Percentiles rank a stretch among this genome's conserved stretches.
Evolutionary conservation across 148 eudicot genomes (phyloP).

Genomic region (Limonium bicolor): DNA sequence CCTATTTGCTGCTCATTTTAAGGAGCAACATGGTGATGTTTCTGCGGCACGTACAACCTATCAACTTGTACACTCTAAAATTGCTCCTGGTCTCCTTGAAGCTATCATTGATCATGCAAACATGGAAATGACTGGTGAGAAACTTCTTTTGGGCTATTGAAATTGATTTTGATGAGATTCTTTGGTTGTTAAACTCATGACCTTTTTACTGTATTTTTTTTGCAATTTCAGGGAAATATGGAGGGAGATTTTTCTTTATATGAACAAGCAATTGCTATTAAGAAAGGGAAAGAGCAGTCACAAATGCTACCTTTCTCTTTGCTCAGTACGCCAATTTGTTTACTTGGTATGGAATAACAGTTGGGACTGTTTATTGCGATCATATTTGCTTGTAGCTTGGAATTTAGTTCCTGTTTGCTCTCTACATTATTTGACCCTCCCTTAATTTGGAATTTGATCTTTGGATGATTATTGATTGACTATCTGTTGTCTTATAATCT

Average conservation of each 20-base stretch:
- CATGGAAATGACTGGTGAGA: slow-evolving; percentile 87
- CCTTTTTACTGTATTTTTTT: background rate
- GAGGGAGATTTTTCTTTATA: slow-evolving; percentile 77
- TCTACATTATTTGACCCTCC: too few relatives aligned
- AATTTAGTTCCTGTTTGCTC: background rate
- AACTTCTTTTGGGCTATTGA: too few relatives aligned
- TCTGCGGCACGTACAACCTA: slow-evolving; percentile 86
- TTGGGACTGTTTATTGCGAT: too few relatives aligned
- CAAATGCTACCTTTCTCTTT: slow-evolving; percentile 63
- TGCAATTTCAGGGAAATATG: slow-evolving; percentile 48
- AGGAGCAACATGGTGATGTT: slow-evolving; percentile 66
- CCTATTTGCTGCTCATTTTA: slow-evolving; percentile 72
- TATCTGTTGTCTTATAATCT: too few relatives aligned
- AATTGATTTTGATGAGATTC: background rate
- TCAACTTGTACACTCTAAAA: slow-evolving; percentile 79
- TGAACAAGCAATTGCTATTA: slow-evolving; percentile 93
- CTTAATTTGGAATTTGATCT: too few relatives aligned
- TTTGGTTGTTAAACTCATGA: background rate
- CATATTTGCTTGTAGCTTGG: too few relatives aligned
- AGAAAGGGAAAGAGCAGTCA: slow-evolving; percentile 96
- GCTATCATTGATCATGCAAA: slow-evolving; percentile 91
- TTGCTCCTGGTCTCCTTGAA: slow-evolving; percentile 89
- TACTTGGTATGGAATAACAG: slow-evolving; percentile 82
- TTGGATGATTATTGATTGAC: too few relatives aligned
- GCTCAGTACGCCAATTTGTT: slow-evolving; percentile 83